Evolutionary conservation across 2,329 filamentous ascomycete species (phyloP).

Genomic region (Fusarium tricinctum): DNA sequence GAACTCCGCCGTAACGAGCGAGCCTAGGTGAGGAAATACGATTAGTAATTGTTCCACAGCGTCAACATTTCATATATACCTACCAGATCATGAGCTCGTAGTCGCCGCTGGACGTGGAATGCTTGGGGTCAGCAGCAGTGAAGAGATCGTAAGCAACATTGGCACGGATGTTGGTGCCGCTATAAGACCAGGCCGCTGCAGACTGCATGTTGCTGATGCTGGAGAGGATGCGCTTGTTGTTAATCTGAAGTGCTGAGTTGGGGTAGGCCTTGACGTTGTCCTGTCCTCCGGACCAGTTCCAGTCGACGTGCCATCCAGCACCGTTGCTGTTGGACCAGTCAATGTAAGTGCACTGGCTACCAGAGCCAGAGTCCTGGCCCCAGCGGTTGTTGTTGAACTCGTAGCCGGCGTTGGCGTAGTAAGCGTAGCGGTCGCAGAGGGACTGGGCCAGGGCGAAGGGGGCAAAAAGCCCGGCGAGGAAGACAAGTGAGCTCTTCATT

Average conservation of each 20-base stretch:
- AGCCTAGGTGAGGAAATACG: not conserved
- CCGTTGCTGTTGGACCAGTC: conserved; percentile 31
- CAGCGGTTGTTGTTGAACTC: conserved; percentile 34
- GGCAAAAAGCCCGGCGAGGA: conserved; percentile 23
- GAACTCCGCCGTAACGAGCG: conserved; percentile 6
- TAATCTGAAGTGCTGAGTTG: conserved; percentile 17
- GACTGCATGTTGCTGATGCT: conserved; percentile 28
- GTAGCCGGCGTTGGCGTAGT: conserved; percentile 23
- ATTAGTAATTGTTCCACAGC: not conserved
- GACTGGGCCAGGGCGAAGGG: conserved; percentile 19
- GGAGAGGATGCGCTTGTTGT: conserved; percentile 17
- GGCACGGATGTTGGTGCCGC: conserved; percentile 21
- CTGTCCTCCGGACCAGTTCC: conserved; percentile 21
- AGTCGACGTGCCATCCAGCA: conserved; percentile 25
- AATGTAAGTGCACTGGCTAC: conserved; percentile 22
- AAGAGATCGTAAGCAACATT: conserved; percentile 29
- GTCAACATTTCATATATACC: not conserved
- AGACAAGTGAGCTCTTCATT: conserved; percentile 23
- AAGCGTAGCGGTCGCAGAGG: conserved; percentile 24
- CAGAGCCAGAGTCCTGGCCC: conserved; percentile 19
- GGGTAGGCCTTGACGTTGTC: conserved; percentile 23
- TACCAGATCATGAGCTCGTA: conserved; percentile 31
- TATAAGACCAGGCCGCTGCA: conserved; percentile 27
- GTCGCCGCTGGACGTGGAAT: conserved; percentile 13
- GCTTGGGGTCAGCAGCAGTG: conserved; percentile 22